phyloP scores from a whole-genome alignment of 192 early-diverging fungal species.

The Coemansia sp. region DNA sequence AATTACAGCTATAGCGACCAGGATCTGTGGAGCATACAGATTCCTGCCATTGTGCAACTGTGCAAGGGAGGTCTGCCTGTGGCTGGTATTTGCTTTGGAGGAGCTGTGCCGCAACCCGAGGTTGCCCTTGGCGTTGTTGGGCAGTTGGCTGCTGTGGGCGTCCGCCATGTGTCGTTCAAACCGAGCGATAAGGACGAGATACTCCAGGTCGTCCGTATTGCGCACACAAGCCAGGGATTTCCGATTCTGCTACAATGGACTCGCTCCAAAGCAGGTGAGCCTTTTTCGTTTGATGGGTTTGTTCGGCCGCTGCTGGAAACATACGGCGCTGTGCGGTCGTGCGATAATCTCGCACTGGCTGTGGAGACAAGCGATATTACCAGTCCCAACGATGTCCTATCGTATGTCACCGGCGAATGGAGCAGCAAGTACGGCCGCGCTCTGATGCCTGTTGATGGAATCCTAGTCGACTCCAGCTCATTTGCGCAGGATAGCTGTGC shows the following conservation, averaged over 20 bases:
- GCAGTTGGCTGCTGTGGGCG: conserved; percentile 69
- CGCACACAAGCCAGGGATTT: conserved; percentile 75
- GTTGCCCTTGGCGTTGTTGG: conserved; percentile 77
- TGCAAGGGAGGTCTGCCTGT: conserved; percentile 87
- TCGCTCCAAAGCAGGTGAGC: conserved; percentile 89
- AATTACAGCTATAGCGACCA: conserved; percentile 90
- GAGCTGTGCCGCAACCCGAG: conserved; percentile 89
- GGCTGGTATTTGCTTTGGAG: conserved; percentile 87
- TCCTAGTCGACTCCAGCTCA: conserved; percentile 81
- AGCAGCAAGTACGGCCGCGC: conserved; percentile 69
- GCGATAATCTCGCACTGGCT: conserved; percentile 78
- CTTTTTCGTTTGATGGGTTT: conserved; percentile 95
- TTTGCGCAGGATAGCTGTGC: no score
- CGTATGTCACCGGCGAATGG: conserved; percentile 95
- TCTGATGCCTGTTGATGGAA: conserved; percentile 95
- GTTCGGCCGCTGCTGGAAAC: conserved; percentile 81
- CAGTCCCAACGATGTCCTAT: conserved; percentile 83
- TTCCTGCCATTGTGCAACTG: conserved; percentile 74
- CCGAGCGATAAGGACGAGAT: conserved; percentile 77
- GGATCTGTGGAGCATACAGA: conserved; percentile 79
- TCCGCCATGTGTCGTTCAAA: conserved; percentile 83
- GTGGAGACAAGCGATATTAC: conserved; percentile 63
- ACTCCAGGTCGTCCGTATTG: conserved; percentile 80
- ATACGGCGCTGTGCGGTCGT: conserved; percentile 67
- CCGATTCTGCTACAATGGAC: conserved; percentile 95